Base-by-base conservation (phyloP, 345 rosid genomes). In the Erucastrum elatum region DNA sequence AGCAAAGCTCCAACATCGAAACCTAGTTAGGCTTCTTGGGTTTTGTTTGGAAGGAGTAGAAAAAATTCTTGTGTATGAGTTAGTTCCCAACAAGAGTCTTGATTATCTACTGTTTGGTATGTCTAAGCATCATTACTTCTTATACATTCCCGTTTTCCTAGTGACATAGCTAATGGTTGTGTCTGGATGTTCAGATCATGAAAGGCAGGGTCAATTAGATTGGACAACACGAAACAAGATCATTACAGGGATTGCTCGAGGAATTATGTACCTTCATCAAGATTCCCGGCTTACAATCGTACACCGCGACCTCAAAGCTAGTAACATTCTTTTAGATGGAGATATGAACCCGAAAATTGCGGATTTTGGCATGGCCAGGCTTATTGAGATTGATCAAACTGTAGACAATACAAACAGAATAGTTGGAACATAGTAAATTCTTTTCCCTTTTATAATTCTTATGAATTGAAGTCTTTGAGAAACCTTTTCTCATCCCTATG, bases 181-280 rank as follows among this genome's bases (percentile, higher is more conserved):
- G 12, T 46, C 16, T 12, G 55, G 55, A 4, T 59, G 21, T 30
- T 64, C 58, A 90, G 92, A 87, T 59, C 46, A 55, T 0, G 44
- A 10, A 7, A 83, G 68, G 72, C 74, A 75, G 33, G 30, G 69
- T 31, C 74, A 60, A 11, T 41, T 81, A 11, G 59, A 71, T 10
- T 76, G 83, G 83, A 64, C 51, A 65, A 9, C 8, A 29, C 26
- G 77, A 1, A 55, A 29, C 55, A 81, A 71, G 26, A 81, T 81
- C 29, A 76, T 75, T 2, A 61, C 41, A 21, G 77, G 83, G 6
- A 81, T 81, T n/a, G 70, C 75, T 27, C 53, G 78, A 51, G 84
- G 84, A 4, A 73, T 81, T 61, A 4, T 81, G 1, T 81, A 81
- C 21, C 84, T 81, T 15, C 84, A 81, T 72, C 76, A 82, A 68